Evolutionary conservation across 2,329 filamentous ascomycete species (phyloP), one percentile per base, ranked within the genome.

Genomic region (Claviceps digitariae): DNA sequence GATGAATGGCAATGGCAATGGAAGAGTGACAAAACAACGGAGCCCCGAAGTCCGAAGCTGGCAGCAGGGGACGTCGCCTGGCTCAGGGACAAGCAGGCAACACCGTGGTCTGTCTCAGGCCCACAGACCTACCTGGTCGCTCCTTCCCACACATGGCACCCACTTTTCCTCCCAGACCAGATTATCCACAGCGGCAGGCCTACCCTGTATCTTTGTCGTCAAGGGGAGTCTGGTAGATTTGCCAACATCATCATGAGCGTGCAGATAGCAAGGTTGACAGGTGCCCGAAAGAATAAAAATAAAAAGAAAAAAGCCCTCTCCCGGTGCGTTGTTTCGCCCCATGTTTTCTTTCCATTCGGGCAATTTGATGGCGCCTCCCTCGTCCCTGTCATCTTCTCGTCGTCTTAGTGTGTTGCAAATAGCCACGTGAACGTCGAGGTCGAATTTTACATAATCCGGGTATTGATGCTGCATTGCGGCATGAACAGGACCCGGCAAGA

Each of bases 1-100:
- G 51, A 53, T 55, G 50, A 12, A 29, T n/a, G 15, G 12, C 9
- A 36, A 46, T 50, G 51, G 44, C 12, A 50, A 38, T 54, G 45
- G 49, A 52, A 50, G 53, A 40, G 48, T 46, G 49, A 44, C 49
- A 29, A 51, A 43, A 45, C 20, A 25, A 45, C 43, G 21, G 25
- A 15, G 20, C 25, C 6, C 44, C 21, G 45, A 27, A 29, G 43
- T 36, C 46, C 20, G 47, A 38, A 38, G 43, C 25, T 47, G 25
- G 25, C 25, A 31, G 12, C 27, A 47, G 25, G 44, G 44, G 10
- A 17, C 10, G 7, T 41, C 17, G 38, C 45, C 34, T 40, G 40
- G 27, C 49, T 51, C 40, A 45, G 40, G 27, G 49, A 51, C 49
- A 10, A 21, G 17, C 25, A 29, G 29, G 29, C 46, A 34, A 48